Base-by-base conservation (phyloP, 306 rosid genomes). In the Pyrus bretschneideri region DNA sequence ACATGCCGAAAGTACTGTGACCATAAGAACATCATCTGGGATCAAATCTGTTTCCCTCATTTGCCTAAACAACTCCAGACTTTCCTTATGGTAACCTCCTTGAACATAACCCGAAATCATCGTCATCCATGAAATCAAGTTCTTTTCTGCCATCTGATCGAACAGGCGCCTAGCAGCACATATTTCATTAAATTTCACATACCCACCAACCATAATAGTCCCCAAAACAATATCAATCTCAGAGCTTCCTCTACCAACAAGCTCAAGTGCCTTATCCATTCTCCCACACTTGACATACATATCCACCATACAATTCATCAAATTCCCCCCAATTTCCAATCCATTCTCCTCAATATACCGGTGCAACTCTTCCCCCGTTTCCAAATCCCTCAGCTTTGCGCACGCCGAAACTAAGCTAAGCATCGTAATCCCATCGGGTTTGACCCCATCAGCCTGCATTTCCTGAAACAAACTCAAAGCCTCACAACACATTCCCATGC, bases 211-310 rank as follows among this genome's bases (percentile, higher is more conserved):
- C 70, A 76, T 18, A 29, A 52, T 78, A 67, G 85, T 78, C 72
- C 85, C 52, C 75, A 78, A 63, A 3, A 73, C 72, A 38, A 82
- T 73, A 69, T 68, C 79, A 18, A 45, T 52, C 11, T 72, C 81
- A 63, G 25, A 27, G 30, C 46, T 38, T 23, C 70, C 5, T 67
- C 42, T 51, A 31, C 9, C 58, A 58, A 73, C 79, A 7, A 73
- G 73, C 40, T 74, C 72, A 63, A 78, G 63, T 61, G 82, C 82
- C 69, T 65, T 74, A 49, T 82, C 58, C 79, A 78, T 78, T 62
- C 40, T 75, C 21, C 85, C 85, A 58, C 85, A 82, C 61, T 82
- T 67, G 21, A 69, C 25, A 33, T 82, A 82, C 85, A 82, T 82
- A 30, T 78, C 73, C 61, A 78, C 79, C 44, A 82, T 31, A 72